Evolutionary conservation across 1,284 basidiomycete species (phyloP), one percentile per base, ranked within the genome.

Genomic region (Ganoderma resinaceum): DNA sequence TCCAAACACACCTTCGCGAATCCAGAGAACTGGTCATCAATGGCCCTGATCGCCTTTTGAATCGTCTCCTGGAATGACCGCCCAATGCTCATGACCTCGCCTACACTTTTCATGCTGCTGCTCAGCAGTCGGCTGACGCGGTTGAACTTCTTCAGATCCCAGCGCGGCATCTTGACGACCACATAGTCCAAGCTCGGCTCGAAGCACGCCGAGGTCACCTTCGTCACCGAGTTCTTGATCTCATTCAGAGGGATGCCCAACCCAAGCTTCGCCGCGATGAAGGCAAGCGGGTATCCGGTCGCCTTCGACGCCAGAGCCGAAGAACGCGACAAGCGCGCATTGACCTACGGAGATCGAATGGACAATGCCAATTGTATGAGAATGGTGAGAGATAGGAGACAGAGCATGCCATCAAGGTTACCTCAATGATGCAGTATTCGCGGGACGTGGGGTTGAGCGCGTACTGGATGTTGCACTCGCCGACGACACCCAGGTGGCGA

Each of bases 401-500:
- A 40, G 9, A 65, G 8, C 71, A 59, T 37, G 11, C 6, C 20
- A 35, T 60, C 26, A 59, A 23, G 73, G 80, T 66, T 66, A 92
- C 93, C 86, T 99, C 97, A 80, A 99, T 99, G 78, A 99, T 98
- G 81, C 97, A 99, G 82, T 99, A 99, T 80, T 99, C 95, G 78
- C 95, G 93, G 29, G 95, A 98, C 63, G 86, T 88, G 0, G 98
- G 97, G 82, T 99, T 98, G 76, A 99, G 88, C 1, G 98, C 97
- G 78, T 99, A 99, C 81, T 99, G 97, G 72, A 99, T 99, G 81
- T 99, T 99, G 82, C 98, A 97, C 84, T 99, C 97, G 71, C 98
- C 97, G 70, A 99, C 88, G 66, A 99, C 97, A 60, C 97, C 97
- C 35, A 99, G 89, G 79, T 99, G 97, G 29, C 98, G 93, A 73